Conservation (phyloP, 208 protist species). For the Porcisia deanei region DNA sequence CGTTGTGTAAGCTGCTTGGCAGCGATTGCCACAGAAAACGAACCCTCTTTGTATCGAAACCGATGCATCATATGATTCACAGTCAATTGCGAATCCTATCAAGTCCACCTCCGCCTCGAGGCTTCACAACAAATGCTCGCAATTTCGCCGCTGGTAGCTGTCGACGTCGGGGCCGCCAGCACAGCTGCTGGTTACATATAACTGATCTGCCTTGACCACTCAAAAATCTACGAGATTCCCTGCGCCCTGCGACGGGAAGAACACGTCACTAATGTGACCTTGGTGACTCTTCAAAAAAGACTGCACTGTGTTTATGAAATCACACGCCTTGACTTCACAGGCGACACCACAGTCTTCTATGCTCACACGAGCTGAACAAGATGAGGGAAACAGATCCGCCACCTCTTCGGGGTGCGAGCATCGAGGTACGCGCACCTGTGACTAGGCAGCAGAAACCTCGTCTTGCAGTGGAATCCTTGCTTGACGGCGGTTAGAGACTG, state of each 20-base stretch:
- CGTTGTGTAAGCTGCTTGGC: neutral
- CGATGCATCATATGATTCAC: constrained; percentile 28
- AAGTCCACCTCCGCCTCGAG: constrained; percentile 22
- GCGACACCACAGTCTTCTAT: constrained; percentile 39
- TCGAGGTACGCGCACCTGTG: constrained; percentile 37
- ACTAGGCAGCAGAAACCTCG: constrained; percentile 36
- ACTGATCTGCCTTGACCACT: constrained; percentile 21
- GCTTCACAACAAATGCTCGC: constrained; percentile 20
- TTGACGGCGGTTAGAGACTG: no score
- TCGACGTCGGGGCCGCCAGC: neutral
- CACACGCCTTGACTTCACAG: constrained; percentile 1
- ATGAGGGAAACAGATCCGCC: constrained; percentile 27
- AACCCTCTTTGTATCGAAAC: constrained; percentile 39
- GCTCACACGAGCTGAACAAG: constrained; percentile 31
- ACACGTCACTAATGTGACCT: neutral
- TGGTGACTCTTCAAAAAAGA: neutral
- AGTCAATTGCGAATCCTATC: constrained; percentile 33
- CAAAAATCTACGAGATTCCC: constrained; percentile 17
- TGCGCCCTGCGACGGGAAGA: constrained; percentile 9
- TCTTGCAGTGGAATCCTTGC: neutral
- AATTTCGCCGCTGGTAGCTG: neutral
- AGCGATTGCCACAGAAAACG: constrained; percentile 12
- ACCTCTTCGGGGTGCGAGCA: constrained; percentile 20
- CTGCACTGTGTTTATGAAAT: constrained; percentile 1
- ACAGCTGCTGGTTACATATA: constrained; percentile 22